Percentiles rank a stretch among this genome's conserved stretches.
These are phyloP conservation scores for Verticillium nonalfalfae DNA, from an alignment of 2,329 filamentous ascomycete species.

Conservation along the genomic window DNA sequence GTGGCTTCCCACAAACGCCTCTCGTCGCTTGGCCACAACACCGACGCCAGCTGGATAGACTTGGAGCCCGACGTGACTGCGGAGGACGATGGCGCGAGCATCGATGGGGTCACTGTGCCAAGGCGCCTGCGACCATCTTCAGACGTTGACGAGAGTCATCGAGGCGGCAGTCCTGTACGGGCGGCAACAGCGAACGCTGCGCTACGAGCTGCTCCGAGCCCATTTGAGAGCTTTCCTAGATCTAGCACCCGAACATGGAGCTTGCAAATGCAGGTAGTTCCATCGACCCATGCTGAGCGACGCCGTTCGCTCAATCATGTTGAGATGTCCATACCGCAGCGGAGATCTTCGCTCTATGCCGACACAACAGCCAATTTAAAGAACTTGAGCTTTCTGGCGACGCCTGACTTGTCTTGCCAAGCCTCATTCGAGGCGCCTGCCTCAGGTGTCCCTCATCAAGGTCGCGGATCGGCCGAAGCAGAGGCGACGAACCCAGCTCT, in stretches of 20 bases:
- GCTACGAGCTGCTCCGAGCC: slow-evolving; percentile 4
- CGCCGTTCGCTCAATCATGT: slow-evolving; percentile 5
- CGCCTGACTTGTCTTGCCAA: background rate
- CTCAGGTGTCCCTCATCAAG: background rate
- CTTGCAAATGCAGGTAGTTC: slow-evolving; percentile 3
- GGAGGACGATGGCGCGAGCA: background rate
- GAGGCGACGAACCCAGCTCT: slow-evolving; percentile 4
- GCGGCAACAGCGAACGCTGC: slow-evolving; percentile 2
- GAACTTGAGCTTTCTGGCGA: background rate
- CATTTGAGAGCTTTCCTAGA: slow-evolving; percentile 8
- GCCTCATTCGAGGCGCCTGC: background rate
- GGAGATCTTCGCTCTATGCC: slow-evolving; percentile 6
- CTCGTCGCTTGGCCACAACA: slow-evolving; percentile 5
- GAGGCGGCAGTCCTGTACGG: background rate
- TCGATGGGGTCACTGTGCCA: background rate
- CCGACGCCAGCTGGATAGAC: slow-evolving; percentile 14
- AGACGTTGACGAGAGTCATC: background rate
- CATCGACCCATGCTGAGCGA: background rate
- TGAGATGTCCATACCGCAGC: slow-evolving; percentile 10
- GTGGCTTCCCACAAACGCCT: slow-evolving; percentile 15
- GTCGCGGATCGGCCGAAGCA: background rate
- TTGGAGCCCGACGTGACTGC: slow-evolving; percentile 10
- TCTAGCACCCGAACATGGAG: slow-evolving; percentile 10
- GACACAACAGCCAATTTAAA: background rate
- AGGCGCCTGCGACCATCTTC: background rate